Percentiles rank a stretch among this genome's conserved stretches.
phyloP scores from a whole-genome alignment of 2,329 filamentous ascomycete genomes.

The Paecilomyces niveus region DNA sequence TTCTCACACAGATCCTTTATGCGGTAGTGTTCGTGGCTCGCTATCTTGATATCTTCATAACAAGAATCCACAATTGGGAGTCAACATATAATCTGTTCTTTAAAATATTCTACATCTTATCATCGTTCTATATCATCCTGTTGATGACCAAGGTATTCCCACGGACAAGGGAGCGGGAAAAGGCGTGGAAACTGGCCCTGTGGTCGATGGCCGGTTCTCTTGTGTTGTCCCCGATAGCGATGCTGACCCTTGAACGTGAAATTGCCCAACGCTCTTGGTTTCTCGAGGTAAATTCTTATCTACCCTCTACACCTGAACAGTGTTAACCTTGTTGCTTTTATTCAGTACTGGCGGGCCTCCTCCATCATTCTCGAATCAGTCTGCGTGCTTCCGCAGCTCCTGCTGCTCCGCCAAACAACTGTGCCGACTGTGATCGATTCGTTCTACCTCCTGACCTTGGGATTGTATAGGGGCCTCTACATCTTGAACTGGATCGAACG shows the following conservation, averaged over 20 bases:
- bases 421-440: slow-evolving; percentile 94
- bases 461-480: slow-evolving; percentile 82
- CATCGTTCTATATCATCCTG: slow-evolving; percentile 77
- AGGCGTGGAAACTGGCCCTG: slow-evolving; percentile 85
- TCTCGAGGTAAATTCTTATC: slow-evolving; percentile 30
- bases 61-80: slow-evolving; percentile 15
- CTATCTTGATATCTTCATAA: slow-evolving; percentile 72
- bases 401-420: slow-evolving; percentile 87
- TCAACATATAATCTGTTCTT: slow-evolving; percentile 67
- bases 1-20: slow-evolving; percentile 84
- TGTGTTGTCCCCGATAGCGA: slow-evolving; percentile 63
- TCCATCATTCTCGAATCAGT: slow-evolving; percentile 88
- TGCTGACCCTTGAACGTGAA: slow-evolving; percentile 59
- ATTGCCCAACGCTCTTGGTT: slow-evolving; percentile 22
- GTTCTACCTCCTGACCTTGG: slow-evolving; percentile 85
- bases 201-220: slow-evolving; percentile 60
- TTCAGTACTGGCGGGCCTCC: slow-evolving; percentile 74
- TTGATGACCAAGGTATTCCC: slow-evolving; percentile 83
- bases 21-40: slow-evolving; percentile 76
- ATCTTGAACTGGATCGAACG: slow-evolving; percentile 85
- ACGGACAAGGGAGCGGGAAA: slow-evolving; percentile 80
- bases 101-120: slow-evolving; percentile 82
- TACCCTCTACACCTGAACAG: background rate
- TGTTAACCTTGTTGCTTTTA: background rate
- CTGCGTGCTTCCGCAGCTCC: slow-evolving; percentile 81